Conservation (phyloP, 1,139 yeast species). For the Saccharomyces hybrid region DNA sequence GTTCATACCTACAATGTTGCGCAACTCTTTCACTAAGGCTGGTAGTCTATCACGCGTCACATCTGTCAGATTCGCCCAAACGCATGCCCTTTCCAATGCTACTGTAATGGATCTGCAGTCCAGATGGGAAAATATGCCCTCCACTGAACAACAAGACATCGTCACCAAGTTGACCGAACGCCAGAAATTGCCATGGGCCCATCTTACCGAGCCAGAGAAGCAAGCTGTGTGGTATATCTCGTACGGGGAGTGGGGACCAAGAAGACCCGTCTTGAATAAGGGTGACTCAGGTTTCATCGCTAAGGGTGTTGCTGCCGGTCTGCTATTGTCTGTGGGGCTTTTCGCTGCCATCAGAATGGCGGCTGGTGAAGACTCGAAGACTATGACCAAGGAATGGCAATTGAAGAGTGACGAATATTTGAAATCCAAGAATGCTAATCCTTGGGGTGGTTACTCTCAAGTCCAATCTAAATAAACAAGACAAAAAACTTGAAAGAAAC, state of each 20-base stretch:
- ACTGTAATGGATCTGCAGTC: conserved; percentile 75
- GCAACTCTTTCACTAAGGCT: conserved; percentile 16
- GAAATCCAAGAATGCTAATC: conserved; percentile 94
- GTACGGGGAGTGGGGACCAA: conserved; percentile 99
- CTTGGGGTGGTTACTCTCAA: conserved; percentile 93
- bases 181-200: conserved; percentile 91
- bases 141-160: conserved; percentile 80
- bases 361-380: conserved; percentile 61
- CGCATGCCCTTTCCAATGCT: conserved; percentile 75
- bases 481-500: neutral
- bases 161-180: conserved; percentile 80
- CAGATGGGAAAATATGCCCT: conserved; percentile 89
- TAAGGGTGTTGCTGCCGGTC: conserved; percentile 68
- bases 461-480: conserved; percentile 59
- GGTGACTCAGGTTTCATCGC: conserved; percentile 75
- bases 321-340: conserved; percentile 52
- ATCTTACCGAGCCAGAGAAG: conserved; percentile 82
- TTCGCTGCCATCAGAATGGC: conserved; percentile 56
- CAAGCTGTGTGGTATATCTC: conserved; percentile 96
- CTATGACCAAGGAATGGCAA: conserved; percentile 96
- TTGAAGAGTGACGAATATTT: conserved; percentile 90
- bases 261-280: conserved; percentile 86
- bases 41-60: conserved; percentile 22
- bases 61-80: conserved; percentile 37
- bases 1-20: conserved; percentile 8